Percentiles rank a stretch among this genome's conserved stretches.
Conservation (phyloP, 371 early-diverging fungal genomes). For the Syncephalastrum racemosum region DNA sequence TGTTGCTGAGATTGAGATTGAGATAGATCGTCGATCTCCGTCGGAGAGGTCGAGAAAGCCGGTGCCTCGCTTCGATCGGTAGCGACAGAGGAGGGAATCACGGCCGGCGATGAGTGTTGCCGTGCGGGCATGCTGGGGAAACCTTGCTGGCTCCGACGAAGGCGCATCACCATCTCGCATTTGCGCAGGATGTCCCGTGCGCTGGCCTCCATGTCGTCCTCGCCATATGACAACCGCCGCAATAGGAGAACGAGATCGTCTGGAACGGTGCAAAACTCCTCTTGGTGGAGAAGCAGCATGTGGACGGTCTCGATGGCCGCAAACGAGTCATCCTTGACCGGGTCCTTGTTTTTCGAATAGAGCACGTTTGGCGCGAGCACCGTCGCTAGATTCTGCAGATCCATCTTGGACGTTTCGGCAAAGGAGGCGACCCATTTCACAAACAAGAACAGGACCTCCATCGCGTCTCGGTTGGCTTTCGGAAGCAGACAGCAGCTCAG, state of each 20-base stretch:
- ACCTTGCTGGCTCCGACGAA: slow-evolving; percentile 6
- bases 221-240: slow-evolving; percentile 54
- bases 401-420: slow-evolving; percentile 84
- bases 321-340: slow-evolving; percentile 57
- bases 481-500: slow-evolving; percentile 85
- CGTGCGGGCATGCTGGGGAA: slow-evolving; percentile 25
- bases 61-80: too few species aligned
- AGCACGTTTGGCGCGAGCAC: slow-evolving; percentile 93
- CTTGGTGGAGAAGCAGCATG: slow-evolving; percentile 71
- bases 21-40: too few species aligned
- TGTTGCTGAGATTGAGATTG: too few species aligned
- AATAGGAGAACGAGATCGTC: slow-evolving; percentile 66
- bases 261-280: slow-evolving; percentile 76
- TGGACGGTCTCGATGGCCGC: slow-evolving; percentile 74
- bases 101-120: slow-evolving; percentile 41
- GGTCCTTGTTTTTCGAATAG: slow-evolving; percentile 83
- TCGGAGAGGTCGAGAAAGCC: too few species aligned
- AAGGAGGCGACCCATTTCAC: slow-evolving; percentile 81
- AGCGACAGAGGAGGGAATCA: background rate
- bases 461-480: slow-evolving; percentile 87
- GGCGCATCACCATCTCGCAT: slow-evolving; percentile 60
- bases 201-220: slow-evolving; percentile 56
- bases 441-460: slow-evolving; percentile 85
- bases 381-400: slow-evolving; percentile 83
- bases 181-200: slow-evolving; percentile 66